Conservation (phyloP, 495 filamentous ascomycete genomes). For the Letharia columbiana region DNA sequence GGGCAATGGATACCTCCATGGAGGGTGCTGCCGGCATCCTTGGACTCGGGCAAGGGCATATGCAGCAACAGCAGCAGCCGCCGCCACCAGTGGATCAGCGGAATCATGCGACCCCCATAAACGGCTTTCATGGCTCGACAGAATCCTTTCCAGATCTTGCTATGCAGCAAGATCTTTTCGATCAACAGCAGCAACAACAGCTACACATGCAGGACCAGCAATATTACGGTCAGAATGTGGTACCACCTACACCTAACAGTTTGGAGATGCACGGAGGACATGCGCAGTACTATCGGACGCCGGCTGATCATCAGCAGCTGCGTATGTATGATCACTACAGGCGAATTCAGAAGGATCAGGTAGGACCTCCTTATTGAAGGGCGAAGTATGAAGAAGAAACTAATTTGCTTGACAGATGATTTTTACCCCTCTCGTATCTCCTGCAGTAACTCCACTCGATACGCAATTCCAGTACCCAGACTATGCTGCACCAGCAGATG, state of each 20-base stretch:
- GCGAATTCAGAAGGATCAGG: constrained; percentile 72
- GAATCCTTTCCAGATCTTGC: constrained; percentile 18
- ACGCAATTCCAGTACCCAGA: constrained; percentile 72
- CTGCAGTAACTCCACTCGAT: constrained; percentile 87
- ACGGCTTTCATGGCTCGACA: constrained; percentile 35
- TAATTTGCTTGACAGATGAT: constrained; percentile 49
- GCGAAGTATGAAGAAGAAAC: not conserved
- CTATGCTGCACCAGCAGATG: constrained; percentile 76
- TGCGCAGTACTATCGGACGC: constrained; percentile 50
- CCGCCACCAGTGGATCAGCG: constrained; percentile 30
- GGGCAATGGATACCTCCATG: constrained; percentile 18
- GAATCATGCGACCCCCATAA: constrained; percentile 28
- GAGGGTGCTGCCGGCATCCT: constrained; percentile 13
- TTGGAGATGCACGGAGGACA: constrained; percentile 72
- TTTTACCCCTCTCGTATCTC: constrained; percentile 91
- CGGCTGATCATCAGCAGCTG: constrained; percentile 52
- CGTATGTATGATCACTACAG: constrained; percentile 65
- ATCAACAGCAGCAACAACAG: constrained; percentile 27
- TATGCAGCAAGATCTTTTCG: constrained; percentile 24
- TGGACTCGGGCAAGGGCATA: constrained; percentile 19
- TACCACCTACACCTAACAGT: constrained; percentile 91
- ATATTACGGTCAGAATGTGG: constrained; percentile 50
- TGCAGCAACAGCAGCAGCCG: constrained; percentile 25
- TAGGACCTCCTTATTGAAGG: constrained; percentile 28
- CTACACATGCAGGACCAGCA: constrained; percentile 45